phyloP scores from a whole-genome alignment of 2,329 filamentous ascomycete genomes.

The Botrytis medusae region DNA sequence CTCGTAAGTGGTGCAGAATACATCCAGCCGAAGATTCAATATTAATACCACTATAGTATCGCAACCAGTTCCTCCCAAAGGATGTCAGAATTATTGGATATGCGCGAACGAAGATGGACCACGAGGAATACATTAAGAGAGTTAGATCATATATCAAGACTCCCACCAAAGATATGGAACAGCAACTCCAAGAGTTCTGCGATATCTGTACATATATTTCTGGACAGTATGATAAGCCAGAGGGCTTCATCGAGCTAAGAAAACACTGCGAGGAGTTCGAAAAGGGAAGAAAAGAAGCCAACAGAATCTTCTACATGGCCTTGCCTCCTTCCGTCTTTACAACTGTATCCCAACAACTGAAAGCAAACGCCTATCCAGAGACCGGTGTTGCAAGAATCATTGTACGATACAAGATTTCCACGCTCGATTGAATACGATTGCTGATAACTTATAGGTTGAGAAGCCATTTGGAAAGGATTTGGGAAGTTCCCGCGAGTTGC shows the following conservation, averaged over 20 bases:
- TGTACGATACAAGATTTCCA: conserved; percentile 54
- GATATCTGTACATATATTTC: conserved; percentile 87
- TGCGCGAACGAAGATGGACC: conserved; percentile 99
- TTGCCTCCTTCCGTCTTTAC: conserved; percentile 97
- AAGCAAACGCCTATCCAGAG: conserved; percentile 93
- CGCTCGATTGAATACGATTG: background rate
- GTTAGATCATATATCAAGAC: conserved; percentile 99
- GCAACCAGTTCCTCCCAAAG: conserved; percentile 97
- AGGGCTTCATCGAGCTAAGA: conserved; percentile 83
- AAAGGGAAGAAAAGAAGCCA: conserved; percentile 75
- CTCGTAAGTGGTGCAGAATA: conserved; percentile 66
- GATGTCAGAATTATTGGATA: conserved; percentile 97
- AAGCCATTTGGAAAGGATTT: conserved; percentile 99
- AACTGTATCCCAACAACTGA: conserved; percentile 93
- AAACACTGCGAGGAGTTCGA: conserved; percentile 85
- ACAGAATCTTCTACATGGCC: conserved; percentile 99
- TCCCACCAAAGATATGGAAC: conserved; percentile 93
- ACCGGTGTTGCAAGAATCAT: conserved; percentile 92
- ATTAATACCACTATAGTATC: conserved; percentile 62
- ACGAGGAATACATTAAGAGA: conserved; percentile 87
- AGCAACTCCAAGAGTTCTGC: conserved; percentile 90
- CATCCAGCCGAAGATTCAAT: background rate
- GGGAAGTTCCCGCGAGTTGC: conserved; percentile 87
- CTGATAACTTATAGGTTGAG: conserved; percentile 68
- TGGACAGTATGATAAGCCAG: conserved; percentile 97